These are phyloP conservation scores for Mortierella alpina DNA, from an alignment of 192 early-diverging fungal genomes.

Conservation along the genomic window DNA sequence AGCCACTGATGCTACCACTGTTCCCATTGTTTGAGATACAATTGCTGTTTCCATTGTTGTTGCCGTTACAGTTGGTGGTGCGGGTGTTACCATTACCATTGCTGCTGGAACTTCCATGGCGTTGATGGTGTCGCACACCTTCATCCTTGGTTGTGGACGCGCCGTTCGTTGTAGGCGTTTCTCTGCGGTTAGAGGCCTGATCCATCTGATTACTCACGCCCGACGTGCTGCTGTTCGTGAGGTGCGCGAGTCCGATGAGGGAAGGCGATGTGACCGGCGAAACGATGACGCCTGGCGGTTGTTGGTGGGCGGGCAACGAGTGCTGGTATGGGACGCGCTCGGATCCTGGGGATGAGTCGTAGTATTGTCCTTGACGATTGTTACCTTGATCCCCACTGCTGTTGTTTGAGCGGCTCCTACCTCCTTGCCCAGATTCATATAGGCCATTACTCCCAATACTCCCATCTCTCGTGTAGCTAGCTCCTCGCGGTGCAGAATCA, in stretches of 20 bases:
- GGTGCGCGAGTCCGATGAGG: not conserved
- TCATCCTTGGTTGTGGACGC: not conserved
- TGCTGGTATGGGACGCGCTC: conserved; percentile 47
- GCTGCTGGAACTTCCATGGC: conserved; percentile 14
- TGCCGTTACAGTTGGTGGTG: not conserved
- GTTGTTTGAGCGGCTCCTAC: conserved; percentile 17
- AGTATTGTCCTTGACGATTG: not conserved
- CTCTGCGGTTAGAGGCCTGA: conserved; percentile 25
- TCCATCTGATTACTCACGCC: conserved; percentile 12
- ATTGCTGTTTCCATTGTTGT: not conserved
- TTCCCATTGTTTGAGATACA: not conserved
- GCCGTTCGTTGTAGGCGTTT: conserved; percentile 4
- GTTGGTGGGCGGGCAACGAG: conserved; percentile 47
- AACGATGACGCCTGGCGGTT: conserved; percentile 30
- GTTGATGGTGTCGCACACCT: not conserved
- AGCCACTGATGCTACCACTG: not conserved
- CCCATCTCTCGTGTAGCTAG: not conserved
- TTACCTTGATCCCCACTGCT: conserved; percentile 11
- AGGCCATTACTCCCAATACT: not conserved
- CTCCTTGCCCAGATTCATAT: conserved; percentile 9
- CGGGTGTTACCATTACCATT: not conserved
- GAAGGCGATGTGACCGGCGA: not conserved
- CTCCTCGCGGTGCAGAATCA: conserved; percentile 7
- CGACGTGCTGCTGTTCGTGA: not conserved
- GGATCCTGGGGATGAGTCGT: not conserved